Evolutionary conservation across 2,329 filamentous ascomycete genomes (phyloP).

Genomic region (Neopestalotiopsis sp.): DNA sequence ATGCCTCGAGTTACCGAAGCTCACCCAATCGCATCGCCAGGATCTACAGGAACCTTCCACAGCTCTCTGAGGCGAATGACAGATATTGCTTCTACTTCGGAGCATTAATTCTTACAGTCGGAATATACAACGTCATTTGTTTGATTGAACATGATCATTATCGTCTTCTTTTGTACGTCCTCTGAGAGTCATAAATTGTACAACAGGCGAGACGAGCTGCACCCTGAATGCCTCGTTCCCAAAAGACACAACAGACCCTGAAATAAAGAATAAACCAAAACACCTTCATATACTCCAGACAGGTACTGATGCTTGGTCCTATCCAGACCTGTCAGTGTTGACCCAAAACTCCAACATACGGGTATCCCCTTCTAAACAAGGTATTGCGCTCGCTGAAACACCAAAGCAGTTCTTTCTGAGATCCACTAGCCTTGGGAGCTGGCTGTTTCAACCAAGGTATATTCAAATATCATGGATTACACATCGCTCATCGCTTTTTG

Average conservation of each 20-base stretch:
- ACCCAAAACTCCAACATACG: conserved; percentile 18
- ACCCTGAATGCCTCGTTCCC: neutral
- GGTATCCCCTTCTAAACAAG: conserved; percentile 17
- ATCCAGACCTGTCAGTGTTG: conserved; percentile 4
- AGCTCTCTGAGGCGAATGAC: too few relatives aligned
- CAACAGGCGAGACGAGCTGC: neutral
- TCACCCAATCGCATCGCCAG: neutral
- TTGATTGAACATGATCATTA: neutral
- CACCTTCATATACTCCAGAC: conserved; percentile 7
- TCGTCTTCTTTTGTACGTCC: neutral
- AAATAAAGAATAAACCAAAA: conserved; percentile 9
- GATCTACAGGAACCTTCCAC: neutral
- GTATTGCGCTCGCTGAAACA: conserved; percentile 8
- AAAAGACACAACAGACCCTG: neutral
- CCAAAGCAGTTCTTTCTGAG: neutral
- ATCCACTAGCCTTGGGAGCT: neutral
- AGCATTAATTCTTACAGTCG: neutral
- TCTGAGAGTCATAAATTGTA: neutral
- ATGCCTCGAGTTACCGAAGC: neutral
- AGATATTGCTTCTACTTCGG: neutral
- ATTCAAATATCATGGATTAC: neutral
- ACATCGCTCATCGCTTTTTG: conserved; percentile 14
- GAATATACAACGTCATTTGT: neutral
- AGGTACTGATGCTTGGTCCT: neutral
- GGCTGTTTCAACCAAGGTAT: conserved; percentile 4